Percentiles rank a stretch among this genome's conserved stretches.
Evolutionary conservation across 305 asterid species (phyloP).

Genomic region (Fraxinus baroniana): DNA sequence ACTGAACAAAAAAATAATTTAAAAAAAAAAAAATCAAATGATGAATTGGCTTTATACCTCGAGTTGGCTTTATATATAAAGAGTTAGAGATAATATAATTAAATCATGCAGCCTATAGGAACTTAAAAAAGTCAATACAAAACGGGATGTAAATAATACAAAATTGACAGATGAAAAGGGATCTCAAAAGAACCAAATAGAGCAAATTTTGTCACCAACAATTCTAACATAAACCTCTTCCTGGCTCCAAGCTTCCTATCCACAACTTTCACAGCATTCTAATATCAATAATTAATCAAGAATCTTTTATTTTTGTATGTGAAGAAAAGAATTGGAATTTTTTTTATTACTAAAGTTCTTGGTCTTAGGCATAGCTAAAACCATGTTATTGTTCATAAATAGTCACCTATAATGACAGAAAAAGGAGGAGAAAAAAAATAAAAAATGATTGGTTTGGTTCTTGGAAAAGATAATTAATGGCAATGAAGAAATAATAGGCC

Average conservation of each 20-base stretch:
- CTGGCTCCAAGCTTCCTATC: slow-evolving; percentile 38
- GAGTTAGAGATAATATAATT: background rate
- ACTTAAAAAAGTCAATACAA: background rate
- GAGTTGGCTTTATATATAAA: background rate
- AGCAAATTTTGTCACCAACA: slow-evolving; percentile 39
- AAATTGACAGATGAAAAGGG: background rate
- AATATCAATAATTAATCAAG: background rate
- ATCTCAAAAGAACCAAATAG: slow-evolving; percentile 47
- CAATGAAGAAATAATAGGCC: background rate
- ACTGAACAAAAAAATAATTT: too few relatives aligned
- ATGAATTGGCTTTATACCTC: background rate
- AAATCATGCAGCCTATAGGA: background rate
- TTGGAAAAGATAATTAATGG: background rate
- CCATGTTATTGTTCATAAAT: background rate
- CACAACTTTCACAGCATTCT: slow-evolving; percentile 19
- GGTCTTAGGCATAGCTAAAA: background rate
- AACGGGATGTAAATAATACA: background rate
- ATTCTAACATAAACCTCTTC: slow-evolving; percentile 28
- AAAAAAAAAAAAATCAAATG: background rate
- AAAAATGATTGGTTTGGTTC: background rate
- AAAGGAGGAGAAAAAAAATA: background rate
- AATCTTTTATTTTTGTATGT: background rate
- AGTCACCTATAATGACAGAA: background rate
- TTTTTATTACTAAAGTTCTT: background rate
- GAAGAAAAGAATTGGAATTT: background rate